A percentile compares a stretch with the other conserved stretches of the same genome.
phyloP scores from a whole-genome alignment of 441 rosid genomes.

The Euphorbia corollata region DNA sequence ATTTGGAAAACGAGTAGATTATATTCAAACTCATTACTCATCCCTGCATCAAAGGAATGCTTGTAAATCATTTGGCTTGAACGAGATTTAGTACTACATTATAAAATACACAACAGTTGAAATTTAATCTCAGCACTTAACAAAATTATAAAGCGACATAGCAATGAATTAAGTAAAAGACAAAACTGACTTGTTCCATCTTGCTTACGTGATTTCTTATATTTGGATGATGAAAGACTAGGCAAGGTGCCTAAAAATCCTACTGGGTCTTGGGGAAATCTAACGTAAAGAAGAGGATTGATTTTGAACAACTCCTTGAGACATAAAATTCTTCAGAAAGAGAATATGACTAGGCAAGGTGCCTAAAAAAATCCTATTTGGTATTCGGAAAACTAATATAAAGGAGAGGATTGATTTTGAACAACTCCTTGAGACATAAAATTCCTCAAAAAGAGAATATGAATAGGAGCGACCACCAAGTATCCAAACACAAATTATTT shows the following conservation, averaged over 20 bases:
- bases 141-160: background rate
- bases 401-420: conserved; percentile 64
- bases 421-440: conserved; percentile 96
- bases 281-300: conserved; percentile 76
- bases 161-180: background rate
- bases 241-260: conserved; percentile 89
- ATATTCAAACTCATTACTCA: no score
- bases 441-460: conserved; percentile 78
- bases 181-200: conserved; percentile 43
- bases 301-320: conserved; percentile 80
- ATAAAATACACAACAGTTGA: no score
- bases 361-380: conserved; percentile 78
- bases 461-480: conserved; percentile 90
- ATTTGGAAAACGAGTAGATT: no score
- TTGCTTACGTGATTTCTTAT: conserved; percentile 43
- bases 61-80: no score
- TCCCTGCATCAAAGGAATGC: no score
- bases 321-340: conserved; percentile 77
- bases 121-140: background rate
- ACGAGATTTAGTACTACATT: no score
- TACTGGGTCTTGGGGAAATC: conserved; percentile 69
- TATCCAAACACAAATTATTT: conserved; percentile 24
- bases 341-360: conserved; percentile 89
- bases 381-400: conserved; percentile 70
- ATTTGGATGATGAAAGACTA: conserved; percentile 55